These are phyloP conservation scores for Pseudogymnoascus sp. DNA, from an alignment of 2,329 filamentous ascomycete species.

Conservation along the genomic window DNA sequence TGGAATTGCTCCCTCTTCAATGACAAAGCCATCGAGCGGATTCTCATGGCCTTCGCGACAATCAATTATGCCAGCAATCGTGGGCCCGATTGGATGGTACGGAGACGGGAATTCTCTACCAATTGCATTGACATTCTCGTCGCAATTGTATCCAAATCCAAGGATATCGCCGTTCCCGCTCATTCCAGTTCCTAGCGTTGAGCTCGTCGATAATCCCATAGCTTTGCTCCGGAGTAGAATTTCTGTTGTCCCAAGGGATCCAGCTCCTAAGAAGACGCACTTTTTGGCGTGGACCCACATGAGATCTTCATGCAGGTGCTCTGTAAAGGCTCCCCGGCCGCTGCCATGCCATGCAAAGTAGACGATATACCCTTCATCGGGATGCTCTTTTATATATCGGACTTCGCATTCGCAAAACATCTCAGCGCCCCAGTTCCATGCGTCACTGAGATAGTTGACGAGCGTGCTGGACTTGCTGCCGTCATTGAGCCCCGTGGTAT, in stretches of 20 bases:
- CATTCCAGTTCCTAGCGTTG: conserved; percentile 49
- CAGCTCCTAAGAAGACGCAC: conserved; percentile 58
- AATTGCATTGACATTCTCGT: conserved; percentile 47
- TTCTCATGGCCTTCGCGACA: conserved; percentile 43
- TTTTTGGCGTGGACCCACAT: conserved; percentile 60
- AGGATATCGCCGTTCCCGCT: conserved; percentile 60
- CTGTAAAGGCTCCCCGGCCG: conserved; percentile 45
- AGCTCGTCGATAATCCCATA: conserved; percentile 49
- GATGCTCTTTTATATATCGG: conserved; percentile 48
- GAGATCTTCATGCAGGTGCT: conserved; percentile 47
- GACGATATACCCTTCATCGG: conserved; percentile 48
- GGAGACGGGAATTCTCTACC: conserved; percentile 41
- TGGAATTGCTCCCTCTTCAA: conserved; percentile 55
- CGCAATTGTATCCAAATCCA: conserved; percentile 55
- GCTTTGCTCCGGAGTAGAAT: conserved; percentile 53
- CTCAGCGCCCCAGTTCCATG: conserved; percentile 64
- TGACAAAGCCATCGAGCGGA: conserved; percentile 52
- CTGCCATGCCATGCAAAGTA: conserved; percentile 57
- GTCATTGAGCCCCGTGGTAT: conserved; percentile 57
- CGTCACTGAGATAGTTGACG: conserved; percentile 59
- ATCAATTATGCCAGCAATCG: conserved; percentile 55
- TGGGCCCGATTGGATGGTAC: conserved; percentile 49
- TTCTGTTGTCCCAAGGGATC: conserved; percentile 56
- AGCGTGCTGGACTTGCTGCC: conserved; percentile 58
- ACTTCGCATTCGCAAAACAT: conserved; percentile 64